These are phyloP conservation scores for Leccinum arenicola DNA, from an alignment of 768 basidiomycete species.

Conservation along the genomic window DNA sequence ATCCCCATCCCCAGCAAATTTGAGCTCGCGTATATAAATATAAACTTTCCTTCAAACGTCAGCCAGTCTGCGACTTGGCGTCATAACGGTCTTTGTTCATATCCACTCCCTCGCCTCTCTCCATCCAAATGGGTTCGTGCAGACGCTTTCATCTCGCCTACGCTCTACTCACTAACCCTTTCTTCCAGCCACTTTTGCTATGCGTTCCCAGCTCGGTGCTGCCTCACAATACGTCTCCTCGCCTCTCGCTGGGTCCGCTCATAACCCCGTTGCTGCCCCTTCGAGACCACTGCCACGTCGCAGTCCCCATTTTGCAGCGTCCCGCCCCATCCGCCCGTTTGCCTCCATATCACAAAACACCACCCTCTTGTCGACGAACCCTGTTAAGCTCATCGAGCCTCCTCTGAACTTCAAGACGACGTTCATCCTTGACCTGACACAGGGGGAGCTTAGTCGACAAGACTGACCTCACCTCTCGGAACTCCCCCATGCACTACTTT, in stretches of 20 bases:
- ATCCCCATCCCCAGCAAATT: slow-evolving; percentile 27
- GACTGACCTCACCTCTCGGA: slow-evolving; percentile 32
- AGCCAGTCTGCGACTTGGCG: slow-evolving; percentile 26
- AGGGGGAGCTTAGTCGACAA: slow-evolving; percentile 77
- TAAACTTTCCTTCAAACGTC: slow-evolving; percentile 23
- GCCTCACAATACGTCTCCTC: slow-evolving; percentile 52
- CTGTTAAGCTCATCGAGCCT: slow-evolving; percentile 76
- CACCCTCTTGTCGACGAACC: slow-evolving; percentile 35
- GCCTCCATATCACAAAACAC: slow-evolving; percentile 46
- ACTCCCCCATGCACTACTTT: background rate
- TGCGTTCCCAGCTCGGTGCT: slow-evolving; percentile 25
- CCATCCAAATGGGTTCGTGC: slow-evolving; percentile 39
- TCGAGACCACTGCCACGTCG: slow-evolving; percentile 39
- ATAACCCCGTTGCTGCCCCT: slow-evolving; percentile 30
- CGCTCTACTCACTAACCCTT: background rate
- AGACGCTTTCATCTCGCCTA: background rate
- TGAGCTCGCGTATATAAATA: slow-evolving; percentile 24
- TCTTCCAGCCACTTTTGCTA: slow-evolving; percentile 37
- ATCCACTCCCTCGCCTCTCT: slow-evolving; percentile 4
- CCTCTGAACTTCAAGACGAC: slow-evolving; percentile 67
- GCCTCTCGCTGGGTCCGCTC: slow-evolving; percentile 51
- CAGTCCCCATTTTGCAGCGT: slow-evolving; percentile 58
- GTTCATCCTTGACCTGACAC: slow-evolving; percentile 78
- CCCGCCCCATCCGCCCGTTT: slow-evolving; percentile 78
- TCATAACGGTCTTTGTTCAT: slow-evolving; percentile 28